These are phyloP conservation scores for Blastobotrys muscicola DNA, from an alignment of 805 yeast genomes.

Conservation along the genomic window DNA sequence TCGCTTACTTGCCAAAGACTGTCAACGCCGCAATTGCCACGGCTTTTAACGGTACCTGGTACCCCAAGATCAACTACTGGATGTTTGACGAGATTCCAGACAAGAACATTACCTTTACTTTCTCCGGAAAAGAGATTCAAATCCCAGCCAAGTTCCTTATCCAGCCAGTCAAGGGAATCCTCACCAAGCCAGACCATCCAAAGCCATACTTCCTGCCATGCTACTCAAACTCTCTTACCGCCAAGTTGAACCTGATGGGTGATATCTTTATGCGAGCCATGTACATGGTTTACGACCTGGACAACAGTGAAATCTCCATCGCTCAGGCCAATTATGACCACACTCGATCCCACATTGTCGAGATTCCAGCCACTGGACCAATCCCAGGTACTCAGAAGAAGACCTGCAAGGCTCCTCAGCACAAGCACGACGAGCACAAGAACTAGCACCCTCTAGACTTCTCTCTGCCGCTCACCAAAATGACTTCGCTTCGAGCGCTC, in stretches of 20 bases:
- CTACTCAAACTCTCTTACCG: conserved; percentile 22
- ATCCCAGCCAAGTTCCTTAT: conserved; percentile 20
- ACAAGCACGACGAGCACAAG: too few relatives aligned
- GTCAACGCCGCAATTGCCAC: conserved; percentile 26
- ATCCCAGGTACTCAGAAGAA: too few relatives aligned
- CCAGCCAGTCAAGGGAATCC: conserved; percentile 27
- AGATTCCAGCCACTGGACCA: too few relatives aligned
- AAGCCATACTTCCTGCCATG: conserved; percentile 23
- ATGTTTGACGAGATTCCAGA: conserved; percentile 15
- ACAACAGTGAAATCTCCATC: conserved; percentile 43
- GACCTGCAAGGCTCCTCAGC: too few relatives aligned
- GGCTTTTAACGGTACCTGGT: conserved; percentile 29
- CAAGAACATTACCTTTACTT: conserved; percentile 17
- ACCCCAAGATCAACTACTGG: neutral
- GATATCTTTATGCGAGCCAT: conserved; percentile 54
- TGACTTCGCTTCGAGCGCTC: too few relatives aligned
- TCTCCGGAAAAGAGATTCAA: conserved; percentile 18
- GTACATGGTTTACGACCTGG: conserved; percentile 58
- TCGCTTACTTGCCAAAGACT: conserved; percentile 37
- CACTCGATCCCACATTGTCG: conserved; percentile 1
- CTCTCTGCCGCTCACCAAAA: too few relatives aligned
- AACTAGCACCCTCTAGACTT: too few relatives aligned
- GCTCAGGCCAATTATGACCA: conserved; percentile 35
- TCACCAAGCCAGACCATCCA: conserved; percentile 21
- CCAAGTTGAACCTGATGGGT: conserved; percentile 37